Evolutionary conservation across 176 grass and related monocot genomes (phyloP).

Genomic region (Lolium rigidum): DNA sequence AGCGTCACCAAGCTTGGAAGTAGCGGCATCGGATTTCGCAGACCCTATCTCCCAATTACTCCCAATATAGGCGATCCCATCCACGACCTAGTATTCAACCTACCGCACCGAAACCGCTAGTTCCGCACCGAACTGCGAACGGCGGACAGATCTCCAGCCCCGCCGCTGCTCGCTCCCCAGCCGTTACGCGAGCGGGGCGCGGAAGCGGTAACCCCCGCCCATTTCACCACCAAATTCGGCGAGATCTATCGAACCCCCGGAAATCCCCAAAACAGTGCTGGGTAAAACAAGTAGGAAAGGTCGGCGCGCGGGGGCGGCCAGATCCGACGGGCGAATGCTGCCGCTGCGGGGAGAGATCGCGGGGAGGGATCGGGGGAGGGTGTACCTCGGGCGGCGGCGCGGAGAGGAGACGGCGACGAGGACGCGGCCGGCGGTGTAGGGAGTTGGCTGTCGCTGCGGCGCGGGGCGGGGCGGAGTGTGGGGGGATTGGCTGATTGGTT

Average conservation of each 20-base stretch:
- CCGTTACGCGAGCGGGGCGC: background rate
- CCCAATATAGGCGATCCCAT: background rate
- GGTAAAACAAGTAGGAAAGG: background rate
- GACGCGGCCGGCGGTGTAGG: background rate
- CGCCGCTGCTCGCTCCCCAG: background rate
- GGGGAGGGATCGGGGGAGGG: too few relatives aligned
- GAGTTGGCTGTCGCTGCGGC: constrained; percentile 33
- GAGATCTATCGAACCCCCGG: background rate
- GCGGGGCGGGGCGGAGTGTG: constrained; percentile 29
- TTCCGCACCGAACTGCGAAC: background rate
- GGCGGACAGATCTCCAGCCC: constrained; percentile 13
- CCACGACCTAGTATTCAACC: background rate
- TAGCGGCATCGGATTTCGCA: background rate
- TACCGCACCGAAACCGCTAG: background rate
- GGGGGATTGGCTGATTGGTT: constrained; percentile 31
- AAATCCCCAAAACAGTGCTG: constrained; percentile 1
- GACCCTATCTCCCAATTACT: too few relatives aligned
- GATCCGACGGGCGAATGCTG: constrained; percentile 35
- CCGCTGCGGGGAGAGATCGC: constrained; percentile 26
- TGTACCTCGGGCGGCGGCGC: constrained; percentile 18
- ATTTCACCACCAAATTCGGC: constrained; percentile 11
- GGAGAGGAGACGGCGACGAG: background rate
- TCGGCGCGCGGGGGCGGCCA: background rate
- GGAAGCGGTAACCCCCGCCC: background rate
- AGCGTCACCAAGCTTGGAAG: background rate